Evolutionary conservation across 306 rosid species (phyloP).

Genomic region (Malus orientalis): DNA sequence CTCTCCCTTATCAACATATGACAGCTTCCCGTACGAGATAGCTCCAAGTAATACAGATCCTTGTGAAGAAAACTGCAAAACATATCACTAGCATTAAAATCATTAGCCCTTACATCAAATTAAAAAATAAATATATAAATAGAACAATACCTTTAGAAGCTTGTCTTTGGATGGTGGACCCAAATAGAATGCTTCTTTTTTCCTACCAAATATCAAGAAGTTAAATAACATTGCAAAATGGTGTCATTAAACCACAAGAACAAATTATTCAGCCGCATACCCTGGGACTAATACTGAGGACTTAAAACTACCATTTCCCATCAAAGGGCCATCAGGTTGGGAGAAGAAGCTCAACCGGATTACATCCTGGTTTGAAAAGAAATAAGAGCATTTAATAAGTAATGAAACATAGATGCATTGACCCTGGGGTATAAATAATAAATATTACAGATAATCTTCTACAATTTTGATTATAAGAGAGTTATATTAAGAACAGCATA

Average conservation of each 20-base stretch:
- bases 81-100: constrained; percentile 4
- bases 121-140: background rate
- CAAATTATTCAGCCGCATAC: constrained; percentile 39
- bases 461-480: background rate
- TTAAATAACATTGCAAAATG: constrained; percentile 14
- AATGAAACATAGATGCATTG: background rate
- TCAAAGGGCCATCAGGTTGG: constrained; percentile 87
- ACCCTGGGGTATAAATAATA: background rate
- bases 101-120: constrained; percentile 1
- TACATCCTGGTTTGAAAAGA: constrained; percentile 46
- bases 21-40: constrained; percentile 76
- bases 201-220: constrained; percentile 33
- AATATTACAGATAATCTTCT: background rate
- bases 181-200: constrained; percentile 79
- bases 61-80: constrained; percentile 56
- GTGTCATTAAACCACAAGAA: constrained; percentile 8
- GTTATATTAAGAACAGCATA: background rate
- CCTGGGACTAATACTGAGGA: constrained; percentile 77
- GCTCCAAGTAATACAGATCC: constrained; percentile 84
- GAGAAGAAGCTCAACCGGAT: constrained; percentile 74
- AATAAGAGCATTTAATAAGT: background rate
- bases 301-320: constrained; percentile 72
- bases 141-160: constrained; percentile 67
- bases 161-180: constrained; percentile 86
- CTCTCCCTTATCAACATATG: constrained; percentile 35